phyloP scores from a whole-genome alignment of 768 basidiomycete genomes.

The Leucocoprinus sp. region DNA sequence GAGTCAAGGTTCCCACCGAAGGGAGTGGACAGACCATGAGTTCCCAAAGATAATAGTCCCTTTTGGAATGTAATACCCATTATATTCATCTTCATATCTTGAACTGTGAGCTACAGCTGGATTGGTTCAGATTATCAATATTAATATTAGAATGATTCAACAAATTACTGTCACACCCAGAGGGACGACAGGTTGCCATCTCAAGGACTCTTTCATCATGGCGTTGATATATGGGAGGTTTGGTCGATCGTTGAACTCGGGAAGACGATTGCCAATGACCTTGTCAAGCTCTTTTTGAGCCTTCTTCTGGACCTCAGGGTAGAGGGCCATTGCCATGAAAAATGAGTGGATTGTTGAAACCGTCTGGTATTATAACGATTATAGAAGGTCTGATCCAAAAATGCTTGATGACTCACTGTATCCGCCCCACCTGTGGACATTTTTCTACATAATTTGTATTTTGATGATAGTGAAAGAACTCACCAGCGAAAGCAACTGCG shows the following conservation, averaged over 20 bases:
- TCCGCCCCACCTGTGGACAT: constrained; percentile 12
- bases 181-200: constrained; percentile 26
- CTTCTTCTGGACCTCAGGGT: constrained; percentile 13
- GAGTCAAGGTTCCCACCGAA: too few relatives aligned
- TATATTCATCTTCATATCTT: constrained; percentile 1
- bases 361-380: constrained; percentile 5
- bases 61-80: constrained; percentile 1
- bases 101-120: not conserved
- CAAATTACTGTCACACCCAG: constrained; percentile 15
- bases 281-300: too few relatives aligned
- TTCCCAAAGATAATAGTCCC: not conserved
- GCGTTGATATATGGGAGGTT: too few relatives aligned
- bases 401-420: constrained; percentile 3
- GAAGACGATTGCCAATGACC: too few relatives aligned
- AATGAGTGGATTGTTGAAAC: constrained; percentile 13
- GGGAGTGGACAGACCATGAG: too few relatives aligned
- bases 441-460: too few relatives aligned
- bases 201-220: constrained; percentile 26
- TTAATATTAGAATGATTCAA: too few relatives aligned
- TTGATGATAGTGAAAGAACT: too few relatives aligned
- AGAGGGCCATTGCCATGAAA: constrained; percentile 15
- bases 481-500: too few relatives aligned
- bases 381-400: not conserved
- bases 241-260: too few relatives aligned
- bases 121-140: too few relatives aligned